Evolutionary conservation across 2,329 filamentous ascomycete genomes (phyloP).

Genomic region (Venturia pyrina): DNA sequence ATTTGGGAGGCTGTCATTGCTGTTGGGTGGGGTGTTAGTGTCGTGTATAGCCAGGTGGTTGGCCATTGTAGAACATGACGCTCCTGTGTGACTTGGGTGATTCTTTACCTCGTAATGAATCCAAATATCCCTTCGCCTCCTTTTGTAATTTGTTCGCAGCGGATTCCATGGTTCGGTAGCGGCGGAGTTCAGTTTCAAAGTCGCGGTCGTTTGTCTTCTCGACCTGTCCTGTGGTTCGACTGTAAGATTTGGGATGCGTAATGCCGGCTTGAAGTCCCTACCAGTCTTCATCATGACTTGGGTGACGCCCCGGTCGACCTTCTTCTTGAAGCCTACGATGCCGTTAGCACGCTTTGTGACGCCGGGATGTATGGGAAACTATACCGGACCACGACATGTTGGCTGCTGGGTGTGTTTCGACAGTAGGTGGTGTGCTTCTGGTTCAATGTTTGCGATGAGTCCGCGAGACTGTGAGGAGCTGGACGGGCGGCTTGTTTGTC

Average conservation of each 20-base stretch:
- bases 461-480: neutral
- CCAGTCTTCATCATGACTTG: slow-evolving; percentile 99
- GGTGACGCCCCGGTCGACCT: slow-evolving; percentile 97
- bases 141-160: slow-evolving; percentile 88
- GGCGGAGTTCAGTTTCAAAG: slow-evolving; percentile 94
- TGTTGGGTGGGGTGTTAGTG: slow-evolving; percentile 25
- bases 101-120: slow-evolving; percentile 73
- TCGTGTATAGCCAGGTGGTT: neutral
- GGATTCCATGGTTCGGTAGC: slow-evolving; percentile 95
- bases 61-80: neutral
- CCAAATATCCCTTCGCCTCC: slow-evolving; percentile 95
- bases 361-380: neutral
- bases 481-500: neutral
- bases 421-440: neutral
- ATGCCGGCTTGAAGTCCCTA: slow-evolving; percentile 29
- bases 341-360: neutral
- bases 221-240: slow-evolving; percentile 59
- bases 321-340: slow-evolving; percentile 71
- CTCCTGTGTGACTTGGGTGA: neutral
- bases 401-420: slow-evolving; percentile 12
- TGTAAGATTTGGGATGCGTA: neutral
- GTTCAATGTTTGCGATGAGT: neutral
- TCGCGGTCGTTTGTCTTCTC: slow-evolving; percentile 98
- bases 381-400: slow-evolving; percentile 49
- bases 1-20: slow-evolving; percentile 99